Evolutionary conservation across 495 filamentous ascomycete species (phyloP), one percentile per base, ranked within the genome.

Genomic region (Staphylotrichum longicolle): DNA sequence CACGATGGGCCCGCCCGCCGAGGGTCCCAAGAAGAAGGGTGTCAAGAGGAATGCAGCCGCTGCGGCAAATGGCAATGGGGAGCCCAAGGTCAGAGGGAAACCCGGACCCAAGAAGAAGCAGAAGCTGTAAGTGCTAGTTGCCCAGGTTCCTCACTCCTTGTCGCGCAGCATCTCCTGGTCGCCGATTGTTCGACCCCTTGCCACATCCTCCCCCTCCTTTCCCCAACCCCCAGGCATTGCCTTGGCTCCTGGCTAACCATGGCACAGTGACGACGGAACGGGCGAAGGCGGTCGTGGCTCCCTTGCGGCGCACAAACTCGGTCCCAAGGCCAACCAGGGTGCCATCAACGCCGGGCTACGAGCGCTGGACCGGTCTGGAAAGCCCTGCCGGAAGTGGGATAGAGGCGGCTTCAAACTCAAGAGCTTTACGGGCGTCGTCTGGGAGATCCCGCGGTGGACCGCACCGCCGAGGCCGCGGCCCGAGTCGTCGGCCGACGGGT

Each of bases 291-390:
- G 77, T 51, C 70, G 77, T 33, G 81, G 78, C 59, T 62, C 64
- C 41, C 63, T 73, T 15, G 70, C 69, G 49, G 68, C 70, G 46
- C 90, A 91, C 68, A 95, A 94, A 72, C 88, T 98, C 27, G 93
- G 93, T 10, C 94, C 94, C 54, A 98, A 98, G 77, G 93, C 94
- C 47, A 98, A 98, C 75, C 91, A 94, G 68, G 94, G 94, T 59
- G 93, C 93, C 58, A 98, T 98, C 80, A 98, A 98, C 70, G 94
- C 95, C 53, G 89, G 91, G 57, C 86, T 98, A 39, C 90, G 94
- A 53, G 95, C 94, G 5, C 85, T 98, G 47, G 94, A 98, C 73
- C 87, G 93, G 44, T 88, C 86, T 1, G 91, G 92, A 50, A 87
- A 92, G 61, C 91, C 93, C 3, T 97, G 93, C 70, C 89, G 95